Evolutionary conservation across 169 alveolate genomes (phyloP).

Genomic region (Plasmodium ovale): DNA sequence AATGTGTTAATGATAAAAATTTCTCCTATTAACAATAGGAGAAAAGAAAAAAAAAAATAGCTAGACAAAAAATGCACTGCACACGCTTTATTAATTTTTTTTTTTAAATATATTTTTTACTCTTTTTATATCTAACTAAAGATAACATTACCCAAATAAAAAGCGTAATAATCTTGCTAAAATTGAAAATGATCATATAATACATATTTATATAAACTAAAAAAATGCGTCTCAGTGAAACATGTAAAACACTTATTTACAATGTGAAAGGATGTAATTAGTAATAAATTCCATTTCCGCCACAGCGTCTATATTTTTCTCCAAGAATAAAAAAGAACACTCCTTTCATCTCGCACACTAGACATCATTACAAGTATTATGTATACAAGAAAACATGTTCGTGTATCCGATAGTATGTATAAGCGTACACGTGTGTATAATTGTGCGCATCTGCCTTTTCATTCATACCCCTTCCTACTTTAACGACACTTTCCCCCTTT

Average conservation of each 20-base stretch:
- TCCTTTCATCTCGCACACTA: constrained; percentile 3
- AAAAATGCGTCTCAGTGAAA: constrained; percentile 11
- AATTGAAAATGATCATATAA: not conserved
- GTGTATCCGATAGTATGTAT: not conserved
- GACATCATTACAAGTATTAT: constrained; percentile 9
- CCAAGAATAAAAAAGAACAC: constrained; percentile 2
- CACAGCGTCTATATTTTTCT: not conserved
- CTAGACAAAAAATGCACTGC: constrained; percentile 55
- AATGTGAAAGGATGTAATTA: not conserved
- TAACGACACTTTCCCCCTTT: not conserved
- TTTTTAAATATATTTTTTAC: not conserved
- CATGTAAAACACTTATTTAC: constrained; percentile 3
- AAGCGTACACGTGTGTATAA: not conserved
- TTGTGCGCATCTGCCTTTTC: not conserved
- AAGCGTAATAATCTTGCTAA: constrained; percentile 4
- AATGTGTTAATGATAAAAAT: not conserved
- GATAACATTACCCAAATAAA: constrained; percentile 2
- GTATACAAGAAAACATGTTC: not conserved
- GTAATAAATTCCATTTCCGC: not conserved
- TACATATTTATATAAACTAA: constrained; percentile 5
- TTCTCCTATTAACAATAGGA: not conserved
- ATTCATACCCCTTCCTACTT: not conserved
- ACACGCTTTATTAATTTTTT: constrained; percentile 33
- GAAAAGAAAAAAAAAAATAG: constrained; percentile 8
- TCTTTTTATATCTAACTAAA: not conserved